phyloP scores from a whole-genome alignment of 345 rosid species.

The Syzygium oleosum region DNA sequence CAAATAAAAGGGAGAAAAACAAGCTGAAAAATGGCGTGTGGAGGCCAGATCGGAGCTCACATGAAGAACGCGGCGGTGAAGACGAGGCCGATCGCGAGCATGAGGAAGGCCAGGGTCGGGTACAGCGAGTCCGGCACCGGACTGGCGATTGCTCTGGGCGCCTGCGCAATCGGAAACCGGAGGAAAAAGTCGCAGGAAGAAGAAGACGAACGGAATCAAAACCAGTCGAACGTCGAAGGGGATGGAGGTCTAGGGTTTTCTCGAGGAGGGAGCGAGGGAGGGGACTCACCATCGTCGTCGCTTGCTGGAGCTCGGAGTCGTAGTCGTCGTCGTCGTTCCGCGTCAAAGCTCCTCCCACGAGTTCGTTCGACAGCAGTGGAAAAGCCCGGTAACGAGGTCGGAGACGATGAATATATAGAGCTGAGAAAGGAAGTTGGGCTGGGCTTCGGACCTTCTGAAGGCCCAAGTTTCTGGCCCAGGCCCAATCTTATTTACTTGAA shows the following conservation, averaged over 20 bases:
- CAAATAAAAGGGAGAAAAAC: too few relatives aligned
- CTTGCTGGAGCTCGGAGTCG: neutral
- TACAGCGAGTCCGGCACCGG: slow-evolving; percentile 70
- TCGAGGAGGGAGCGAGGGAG: neutral
- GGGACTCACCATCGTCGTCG: neutral
- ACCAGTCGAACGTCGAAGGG: neutral
- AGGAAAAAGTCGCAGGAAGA: neutral
- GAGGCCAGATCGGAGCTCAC: slow-evolving; percentile 36
- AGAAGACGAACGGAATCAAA: neutral
- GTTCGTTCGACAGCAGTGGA: neutral
- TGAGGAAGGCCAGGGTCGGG: slow-evolving; percentile 49
- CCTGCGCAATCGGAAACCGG: slow-evolving; percentile 15
- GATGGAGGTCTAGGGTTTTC: neutral
- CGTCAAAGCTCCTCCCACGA: neutral
- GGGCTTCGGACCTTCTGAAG: neutral
- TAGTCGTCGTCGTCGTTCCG: neutral
- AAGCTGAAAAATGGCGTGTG: neutral
- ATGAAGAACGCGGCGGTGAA: slow-evolving; percentile 81
- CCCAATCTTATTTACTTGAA: neutral
- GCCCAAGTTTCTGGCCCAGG: neutral
- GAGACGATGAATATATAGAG: neutral
- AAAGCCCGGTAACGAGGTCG: neutral
- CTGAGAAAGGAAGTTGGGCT: neutral
- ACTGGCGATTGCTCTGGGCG: slow-evolving; percentile 61
- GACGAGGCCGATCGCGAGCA: slow-evolving; percentile 63